Base-by-base conservation (phyloP, 345 rosid species). In the Diplotaxis tenuifolia region DNA sequence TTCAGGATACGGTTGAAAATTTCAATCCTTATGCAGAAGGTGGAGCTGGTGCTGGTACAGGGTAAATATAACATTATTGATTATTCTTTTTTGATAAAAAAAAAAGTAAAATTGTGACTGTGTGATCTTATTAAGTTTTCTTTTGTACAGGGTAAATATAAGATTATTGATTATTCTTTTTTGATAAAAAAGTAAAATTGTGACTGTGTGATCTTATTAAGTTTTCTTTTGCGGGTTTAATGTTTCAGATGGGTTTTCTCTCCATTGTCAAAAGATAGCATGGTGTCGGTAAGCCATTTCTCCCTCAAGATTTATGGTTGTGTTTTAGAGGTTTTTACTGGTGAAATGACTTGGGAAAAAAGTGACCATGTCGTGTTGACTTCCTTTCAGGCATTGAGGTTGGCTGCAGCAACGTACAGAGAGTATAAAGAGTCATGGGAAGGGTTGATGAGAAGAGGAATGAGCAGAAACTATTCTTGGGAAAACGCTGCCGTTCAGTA, bases 1-100 rank as follows among this genome's bases (percentile, higher is more conserved):
- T 59, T 49, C 91, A 94, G 98, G 98, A 94, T 63, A 89, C 98
- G 0, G 97, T 94, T 12, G 86, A 89, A 79, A 89, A 73, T 53
- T 94, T 91, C 75, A 84, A 87, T 59, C 98, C 98, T 0, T 88
- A 77, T 52, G 93, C 89, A 32, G 66, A 66, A 45, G 96, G 72
- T 71, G 96, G 96, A 38, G 78, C 40, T 10, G 87, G 92, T 56
- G 85, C 84, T 70, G 98, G 97, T 47, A 88, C 96, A 36, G 98
- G 98, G 97, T 94, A 88, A n/a, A 68, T 72, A 67, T 50, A 42
- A 25, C 28, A 25, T 25, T 25, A n/a, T n/a, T n/a, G n/a, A 19
- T 61, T 64, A 47, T 18, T 47, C 74, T 49, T 63, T 29, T 18
- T 28, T 40, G 8, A 19, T n/a, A 15, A 27, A 0, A 7, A 6